Evolutionary conservation across 768 basidiomycete species (phyloP).

Genomic region (Rhodocollybia butyracea): DNA sequence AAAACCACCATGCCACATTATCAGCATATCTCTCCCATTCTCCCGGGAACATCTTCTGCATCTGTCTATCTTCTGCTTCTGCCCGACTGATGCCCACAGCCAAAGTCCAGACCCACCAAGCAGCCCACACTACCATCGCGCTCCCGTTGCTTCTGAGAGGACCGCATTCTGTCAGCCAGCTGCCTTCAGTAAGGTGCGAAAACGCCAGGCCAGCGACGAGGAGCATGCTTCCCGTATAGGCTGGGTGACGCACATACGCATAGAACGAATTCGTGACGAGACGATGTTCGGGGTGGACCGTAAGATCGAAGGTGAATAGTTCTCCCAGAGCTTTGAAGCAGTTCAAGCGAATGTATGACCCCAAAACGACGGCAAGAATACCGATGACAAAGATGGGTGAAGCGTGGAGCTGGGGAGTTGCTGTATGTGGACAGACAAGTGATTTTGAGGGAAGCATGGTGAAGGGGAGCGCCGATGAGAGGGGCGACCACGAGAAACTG

Average conservation of each 20-base stretch:
- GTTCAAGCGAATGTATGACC: slow-evolving; percentile 45
- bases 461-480: too few species aligned
- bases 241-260: slow-evolving; percentile 50
- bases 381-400: slow-evolving; percentile 46
- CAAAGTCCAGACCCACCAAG: slow-evolving; percentile 43
- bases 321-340: slow-evolving; percentile 53
- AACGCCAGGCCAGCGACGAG: slow-evolving; percentile 44
- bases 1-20: slow-evolving; percentile 42
- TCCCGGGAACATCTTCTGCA: slow-evolving; percentile 37
- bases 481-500: neutral
- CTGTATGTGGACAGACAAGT: slow-evolving; percentile 25
- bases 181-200: slow-evolving; percentile 43
- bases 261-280: slow-evolving; percentile 50
- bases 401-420: slow-evolving; percentile 24
- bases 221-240: slow-evolving; percentile 51
- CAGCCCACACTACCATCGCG: slow-evolving; percentile 23
- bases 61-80: slow-evolving; percentile 44
- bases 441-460: slow-evolving; percentile 21
- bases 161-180: slow-evolving; percentile 38
- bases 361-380: slow-evolving; percentile 37
- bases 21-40: slow-evolving; percentile 46
- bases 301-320: slow-evolving; percentile 59
- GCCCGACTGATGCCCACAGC: slow-evolving; percentile 41
- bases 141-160: slow-evolving; percentile 20
- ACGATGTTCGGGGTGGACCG: slow-evolving; percentile 47